A percentile compares a stretch with the other conserved stretches of the same genome.
These are phyloP conservation scores for Eleusine coracana DNA, from an alignment of 176 grass and related monocot species.

Conservation along the genomic window DNA sequence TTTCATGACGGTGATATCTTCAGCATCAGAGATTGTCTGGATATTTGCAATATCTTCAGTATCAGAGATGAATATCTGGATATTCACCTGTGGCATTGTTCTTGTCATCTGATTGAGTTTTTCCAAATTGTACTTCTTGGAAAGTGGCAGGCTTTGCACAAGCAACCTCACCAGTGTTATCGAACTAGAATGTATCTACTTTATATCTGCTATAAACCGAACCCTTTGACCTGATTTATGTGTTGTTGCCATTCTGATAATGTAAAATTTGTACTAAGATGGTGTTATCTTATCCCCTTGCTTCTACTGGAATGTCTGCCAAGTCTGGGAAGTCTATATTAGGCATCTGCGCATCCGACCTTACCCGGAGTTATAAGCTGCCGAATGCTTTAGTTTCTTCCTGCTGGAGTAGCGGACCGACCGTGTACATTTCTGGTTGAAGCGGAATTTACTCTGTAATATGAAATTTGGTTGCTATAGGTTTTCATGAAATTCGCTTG, in stretches of 20 bases:
- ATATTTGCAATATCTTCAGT: not conserved
- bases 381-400: no score
- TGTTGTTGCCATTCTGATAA: not conserved
- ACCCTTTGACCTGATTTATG: not conserved
- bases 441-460: no score
- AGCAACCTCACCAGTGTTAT: not conserved
- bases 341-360: not conserved
- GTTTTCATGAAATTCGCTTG: no score
- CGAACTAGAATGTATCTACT: not conserved
- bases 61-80: no score
- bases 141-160: not conserved
- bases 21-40: conserved; percentile 24
- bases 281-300: not conserved
- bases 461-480: no score
- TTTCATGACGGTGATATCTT: conserved; percentile 2
- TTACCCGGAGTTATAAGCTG: no score
- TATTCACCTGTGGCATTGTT: not conserved
- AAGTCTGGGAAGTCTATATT: not conserved
- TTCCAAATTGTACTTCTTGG: not conserved
- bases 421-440: no score
- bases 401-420: no score
- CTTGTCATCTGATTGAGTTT: not conserved
- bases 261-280: not conserved
- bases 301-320: not conserved
- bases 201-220: not conserved